phyloP scores from a whole-genome alignment of 768 basidiomycete genomes.

The Termitomyces heimii region DNA sequence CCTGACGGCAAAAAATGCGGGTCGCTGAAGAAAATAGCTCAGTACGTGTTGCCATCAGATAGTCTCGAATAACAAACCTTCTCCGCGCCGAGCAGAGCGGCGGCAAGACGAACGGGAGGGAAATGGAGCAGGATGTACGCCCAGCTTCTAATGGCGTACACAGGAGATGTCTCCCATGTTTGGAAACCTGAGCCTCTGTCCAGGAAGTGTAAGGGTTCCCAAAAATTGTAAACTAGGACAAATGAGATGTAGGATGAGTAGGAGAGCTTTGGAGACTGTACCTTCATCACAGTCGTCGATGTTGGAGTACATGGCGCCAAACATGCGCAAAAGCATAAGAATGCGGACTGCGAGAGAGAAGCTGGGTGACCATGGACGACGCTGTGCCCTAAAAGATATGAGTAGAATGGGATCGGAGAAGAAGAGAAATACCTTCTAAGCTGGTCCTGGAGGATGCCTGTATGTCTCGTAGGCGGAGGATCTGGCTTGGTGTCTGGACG shows the following conservation, averaged over 20 bases:
- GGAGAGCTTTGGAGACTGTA: conserved; percentile 18
- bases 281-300: conserved; percentile 98
- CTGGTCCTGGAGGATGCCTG: conserved; percentile 75
- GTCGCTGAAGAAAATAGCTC: conserved; percentile 47
- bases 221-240: conserved; percentile 89
- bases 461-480: conserved; percentile 38
- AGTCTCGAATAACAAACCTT: conserved; percentile 52
- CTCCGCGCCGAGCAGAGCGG: conserved; percentile 44
- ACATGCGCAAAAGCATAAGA: conserved; percentile 71
- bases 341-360: conserved; percentile 83
- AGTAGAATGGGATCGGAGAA: conserved; percentile 3
- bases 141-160: conserved; percentile 92
- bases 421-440: conserved; percentile 52
- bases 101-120: conserved; percentile 55
- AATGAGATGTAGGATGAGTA: background rate
- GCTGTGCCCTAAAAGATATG: conserved; percentile 43
- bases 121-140: conserved; percentile 83
- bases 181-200: conserved; percentile 87
- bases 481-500: conserved; percentile 28
- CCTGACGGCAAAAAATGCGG: conserved; percentile 85
- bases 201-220: conserved; percentile 95
- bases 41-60: background rate
- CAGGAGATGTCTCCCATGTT: conserved; percentile 95
- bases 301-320: conserved; percentile 91
- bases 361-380: conserved; percentile 80